These are phyloP conservation scores for Quercus ilex DNA, from an alignment of 306 rosid genomes.

Conservation along the genomic window DNA sequence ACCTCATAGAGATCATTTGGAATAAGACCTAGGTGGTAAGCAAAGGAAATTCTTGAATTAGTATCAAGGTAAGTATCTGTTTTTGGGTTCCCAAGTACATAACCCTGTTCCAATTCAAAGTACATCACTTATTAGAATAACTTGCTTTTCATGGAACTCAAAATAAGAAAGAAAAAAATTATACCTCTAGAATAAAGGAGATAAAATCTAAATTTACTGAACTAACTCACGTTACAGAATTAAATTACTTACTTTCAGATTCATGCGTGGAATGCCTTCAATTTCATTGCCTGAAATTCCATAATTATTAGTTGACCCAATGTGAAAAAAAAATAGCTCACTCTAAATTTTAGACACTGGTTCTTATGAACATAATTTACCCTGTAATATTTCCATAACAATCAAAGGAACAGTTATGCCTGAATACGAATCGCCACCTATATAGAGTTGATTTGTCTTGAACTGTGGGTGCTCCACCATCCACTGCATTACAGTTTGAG, in stretches of 20 bases:
- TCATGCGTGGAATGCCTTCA: slow-evolving; percentile 7
- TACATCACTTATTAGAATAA: background rate
- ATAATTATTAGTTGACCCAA: background rate
- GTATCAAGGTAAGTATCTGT: slow-evolving; percentile 15
- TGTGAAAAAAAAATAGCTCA: background rate
- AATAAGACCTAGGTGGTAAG: slow-evolving; percentile 19
- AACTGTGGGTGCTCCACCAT: slow-evolving; percentile 13
- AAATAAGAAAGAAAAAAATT: background rate
- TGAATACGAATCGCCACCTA: slow-evolving; percentile 26
- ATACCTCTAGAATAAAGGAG: background rate
- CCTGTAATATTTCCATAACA: slow-evolving; percentile 6
- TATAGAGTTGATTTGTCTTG: slow-evolving; percentile 19
- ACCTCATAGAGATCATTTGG: slow-evolving; percentile 28
- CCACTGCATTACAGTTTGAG: slow-evolving; percentile 14
- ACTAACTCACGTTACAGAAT: background rate
- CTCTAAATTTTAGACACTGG: background rate
- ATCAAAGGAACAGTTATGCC: slow-evolving; percentile 24
- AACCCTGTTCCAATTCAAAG: slow-evolving; percentile 11
- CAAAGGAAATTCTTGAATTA: slow-evolving; percentile 7
- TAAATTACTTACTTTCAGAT: slow-evolving; percentile 15
- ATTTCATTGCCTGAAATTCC: slow-evolving; percentile 8
- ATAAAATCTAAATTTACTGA: background rate
- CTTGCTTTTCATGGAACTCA: background rate
- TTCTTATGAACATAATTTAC: background rate
- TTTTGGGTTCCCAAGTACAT: slow-evolving; percentile 29